Evolutionary conservation across 805 yeast species (phyloP), one percentile per base, ranked within the genome.

Genomic region (Candida maltosa): DNA sequence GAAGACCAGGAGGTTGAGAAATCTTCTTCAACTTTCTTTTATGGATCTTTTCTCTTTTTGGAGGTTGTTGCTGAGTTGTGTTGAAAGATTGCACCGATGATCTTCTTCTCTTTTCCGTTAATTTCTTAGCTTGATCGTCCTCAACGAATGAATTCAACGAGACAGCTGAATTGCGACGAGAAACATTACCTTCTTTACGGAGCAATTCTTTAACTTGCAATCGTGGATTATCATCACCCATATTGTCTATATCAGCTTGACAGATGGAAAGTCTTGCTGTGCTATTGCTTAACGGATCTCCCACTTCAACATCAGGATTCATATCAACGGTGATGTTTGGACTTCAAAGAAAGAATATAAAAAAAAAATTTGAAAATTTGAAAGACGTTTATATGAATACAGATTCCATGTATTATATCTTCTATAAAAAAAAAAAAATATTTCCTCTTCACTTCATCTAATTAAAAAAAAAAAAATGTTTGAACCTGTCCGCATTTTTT

Each of bases 291-390:
- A 54, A 38, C 26, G 52, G 51, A 26, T 52, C 54, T 27, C 46
- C 44, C 18, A 31, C 19, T 29, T 29, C 35, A 15, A 15, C 9
- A 11, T 32, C 26, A 12, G 32, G 7, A 21, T 21, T 21, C 23
- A 21, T 21, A 21, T 21, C 23, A 21, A 8, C 23, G 9, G 10
- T 21, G 7, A 8, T 21, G 23, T 8, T 21, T 21, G 23, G 75
- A 52, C 78, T 87, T 51, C 76, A 84, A 38, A 76, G 83, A 51
- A 84, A 83, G 60, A 73, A 84, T 16, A 67, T 91, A 42, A 87
- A 85, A 58, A 89, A 84, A 48, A 87, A 84, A 52, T 69, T 91
- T 46, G 96, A 93, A 12, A 82, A 83, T 43, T 69, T 88, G 42
- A 84, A 86, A 48, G 84, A 85, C n/a, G n/a, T n/a, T n/a, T n/a